phyloP scores from a whole-genome alignment of 805 yeast species.

The Metschnikowia lunata region DNA sequence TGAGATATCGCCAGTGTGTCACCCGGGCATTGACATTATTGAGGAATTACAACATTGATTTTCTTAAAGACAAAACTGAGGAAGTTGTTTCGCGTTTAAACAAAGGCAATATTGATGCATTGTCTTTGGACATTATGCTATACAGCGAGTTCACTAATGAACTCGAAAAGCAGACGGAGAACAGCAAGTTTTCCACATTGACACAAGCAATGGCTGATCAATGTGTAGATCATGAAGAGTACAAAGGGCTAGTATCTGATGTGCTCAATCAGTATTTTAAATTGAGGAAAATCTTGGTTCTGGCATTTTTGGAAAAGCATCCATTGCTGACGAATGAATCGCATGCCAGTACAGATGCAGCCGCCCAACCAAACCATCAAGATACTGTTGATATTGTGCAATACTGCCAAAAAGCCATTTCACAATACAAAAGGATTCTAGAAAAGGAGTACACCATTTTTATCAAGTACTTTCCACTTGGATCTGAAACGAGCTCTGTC shows the following conservation, averaged over 20 bases:
- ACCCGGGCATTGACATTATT: slow-evolving; percentile 75
- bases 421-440: slow-evolving; percentile 55
- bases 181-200: slow-evolving; percentile 12
- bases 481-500: neutral
- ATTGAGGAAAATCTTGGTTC: slow-evolving; percentile 48
- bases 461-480: slow-evolving; percentile 42
- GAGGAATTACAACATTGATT: slow-evolving; percentile 56
- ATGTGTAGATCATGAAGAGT: slow-evolving; percentile 43
- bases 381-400: slow-evolving; percentile 39
- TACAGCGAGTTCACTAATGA: slow-evolving; percentile 16
- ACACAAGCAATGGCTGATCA: slow-evolving; percentile 12
- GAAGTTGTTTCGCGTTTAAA: slow-evolving; percentile 8
- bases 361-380: neutral
- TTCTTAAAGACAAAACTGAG: slow-evolving; percentile 25
- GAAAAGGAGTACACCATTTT: slow-evolving; percentile 61
- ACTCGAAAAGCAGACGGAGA: slow-evolving; percentile 15
- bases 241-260: slow-evolving; percentile 63
- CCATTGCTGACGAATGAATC: slow-evolving; percentile 19
- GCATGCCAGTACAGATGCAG: neutral
- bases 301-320: slow-evolving; percentile 33
- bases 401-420: slow-evolving; percentile 56
- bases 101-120: slow-evolving; percentile 5
- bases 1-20: slow-evolving; percentile 78
- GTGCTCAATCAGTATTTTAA: slow-evolving; percentile 61
- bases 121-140: slow-evolving; percentile 15